Evolutionary conservation across 2,329 filamentous ascomycete species (phyloP).

Genomic region (Aspergillus flavus): DNA sequence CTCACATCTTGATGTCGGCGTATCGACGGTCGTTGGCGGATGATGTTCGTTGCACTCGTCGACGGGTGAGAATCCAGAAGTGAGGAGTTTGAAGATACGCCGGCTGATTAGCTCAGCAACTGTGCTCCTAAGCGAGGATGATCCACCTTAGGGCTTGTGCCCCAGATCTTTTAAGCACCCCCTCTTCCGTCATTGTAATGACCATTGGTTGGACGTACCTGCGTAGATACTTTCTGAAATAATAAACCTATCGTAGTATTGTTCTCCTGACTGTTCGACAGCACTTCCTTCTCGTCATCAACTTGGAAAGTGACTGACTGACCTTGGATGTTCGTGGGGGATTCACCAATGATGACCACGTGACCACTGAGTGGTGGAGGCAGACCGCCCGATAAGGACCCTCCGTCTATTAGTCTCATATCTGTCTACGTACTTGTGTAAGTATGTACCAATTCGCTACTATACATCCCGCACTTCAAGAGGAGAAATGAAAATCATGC

Average conservation of each 20-base stretch:
- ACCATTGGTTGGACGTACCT: neutral
- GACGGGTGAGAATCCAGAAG: constrained; percentile 39
- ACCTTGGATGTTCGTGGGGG: neutral
- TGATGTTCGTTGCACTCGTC: constrained; percentile 47
- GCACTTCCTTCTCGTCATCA: neutral
- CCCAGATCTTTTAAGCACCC: constrained; percentile 17
- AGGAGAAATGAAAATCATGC: neutral
- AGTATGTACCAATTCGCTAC: neutral
- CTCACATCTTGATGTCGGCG: constrained; percentile 51
- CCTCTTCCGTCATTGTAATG: neutral
- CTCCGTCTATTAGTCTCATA: neutral
- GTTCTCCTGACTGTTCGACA: neutral
- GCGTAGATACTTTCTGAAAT: neutral
- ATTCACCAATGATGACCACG: neutral
- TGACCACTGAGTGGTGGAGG: neutral
- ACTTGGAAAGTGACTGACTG: too few species aligned
- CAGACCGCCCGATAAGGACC: neutral
- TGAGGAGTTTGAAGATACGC: constrained; percentile 43
- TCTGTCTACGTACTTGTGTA: too few species aligned
- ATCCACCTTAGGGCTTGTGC: constrained; percentile 42
- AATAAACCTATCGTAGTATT: neutral
- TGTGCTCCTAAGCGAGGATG: constrained; percentile 42
- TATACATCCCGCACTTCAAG: neutral
- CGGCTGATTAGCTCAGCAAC: constrained; percentile 44
- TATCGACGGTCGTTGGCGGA: constrained; percentile 50